phyloP scores from a whole-genome alignment of 495 filamentous ascomycete genomes.

The Parathielavia appendiculata region DNA sequence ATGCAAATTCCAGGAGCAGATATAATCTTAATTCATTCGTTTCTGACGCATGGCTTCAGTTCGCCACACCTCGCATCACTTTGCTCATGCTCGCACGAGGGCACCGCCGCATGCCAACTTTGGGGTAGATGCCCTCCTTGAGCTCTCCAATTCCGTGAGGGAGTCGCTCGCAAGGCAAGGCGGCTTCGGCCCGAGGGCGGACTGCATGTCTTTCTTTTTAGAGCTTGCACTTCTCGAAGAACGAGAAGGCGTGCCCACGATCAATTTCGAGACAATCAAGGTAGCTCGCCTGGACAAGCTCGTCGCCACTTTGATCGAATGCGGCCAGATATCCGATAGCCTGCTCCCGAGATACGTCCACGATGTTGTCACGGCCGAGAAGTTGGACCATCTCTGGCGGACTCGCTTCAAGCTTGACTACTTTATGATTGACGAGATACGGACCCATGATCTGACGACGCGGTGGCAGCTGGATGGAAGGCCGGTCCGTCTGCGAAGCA shows the following conservation, averaged over 20 bases:
- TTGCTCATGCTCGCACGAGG: not conserved
- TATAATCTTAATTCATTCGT: not conserved
- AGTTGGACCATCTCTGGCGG: slow-evolving; percentile 37
- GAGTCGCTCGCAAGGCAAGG: slow-evolving; percentile 22
- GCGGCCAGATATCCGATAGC: slow-evolving; percentile 12
- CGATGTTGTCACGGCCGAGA: slow-evolving; percentile 25
- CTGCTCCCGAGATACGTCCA: slow-evolving; percentile 20
- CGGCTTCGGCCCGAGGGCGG: slow-evolving; percentile 19
- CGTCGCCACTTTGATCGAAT: slow-evolving; percentile 32
- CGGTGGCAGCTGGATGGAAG: slow-evolving; percentile 29
- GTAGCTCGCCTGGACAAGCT: slow-evolving; percentile 43
- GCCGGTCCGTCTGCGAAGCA: slow-evolving; percentile 11
- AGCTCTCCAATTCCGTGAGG: slow-evolving; percentile 36
- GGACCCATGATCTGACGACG: slow-evolving; percentile 28
- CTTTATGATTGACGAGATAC: slow-evolving; percentile 39
- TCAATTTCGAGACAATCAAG: slow-evolving; percentile 33
- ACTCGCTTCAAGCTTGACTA: slow-evolving; percentile 35
- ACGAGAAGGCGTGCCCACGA: slow-evolving; percentile 16
- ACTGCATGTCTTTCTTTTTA: slow-evolving; percentile 32
- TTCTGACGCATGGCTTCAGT: not conserved
- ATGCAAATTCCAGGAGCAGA: not conserved
- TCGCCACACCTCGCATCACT: no score
- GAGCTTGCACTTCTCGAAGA: slow-evolving; percentile 33
- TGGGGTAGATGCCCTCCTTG: slow-evolving; percentile 15
- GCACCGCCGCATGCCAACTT: not conserved